Evolutionary conservation across 192 early-diverging fungal genomes (phyloP).

Genomic region (Radiomyces spectabilis): DNA sequence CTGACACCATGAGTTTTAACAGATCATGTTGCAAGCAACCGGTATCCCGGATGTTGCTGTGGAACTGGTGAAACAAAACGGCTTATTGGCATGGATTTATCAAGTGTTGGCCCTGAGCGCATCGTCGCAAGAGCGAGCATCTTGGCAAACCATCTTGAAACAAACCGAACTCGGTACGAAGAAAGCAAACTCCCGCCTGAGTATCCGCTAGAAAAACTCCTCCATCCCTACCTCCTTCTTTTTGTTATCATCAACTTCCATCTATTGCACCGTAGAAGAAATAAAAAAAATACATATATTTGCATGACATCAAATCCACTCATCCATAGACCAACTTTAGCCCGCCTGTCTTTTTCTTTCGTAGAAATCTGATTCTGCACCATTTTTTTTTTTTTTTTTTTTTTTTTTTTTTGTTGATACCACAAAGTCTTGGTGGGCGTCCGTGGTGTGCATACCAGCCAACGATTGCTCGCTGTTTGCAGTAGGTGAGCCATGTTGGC

Average conservation of each 20-base stretch:
- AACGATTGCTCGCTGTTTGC: no score
- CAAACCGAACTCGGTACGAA: neutral
- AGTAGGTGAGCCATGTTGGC: no score
- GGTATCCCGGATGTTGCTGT: neutral
- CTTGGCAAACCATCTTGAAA: neutral
- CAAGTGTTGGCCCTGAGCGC: slow-evolving; percentile 11
- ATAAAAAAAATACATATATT: neutral
- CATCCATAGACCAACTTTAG: no score
- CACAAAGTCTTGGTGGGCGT: no score
- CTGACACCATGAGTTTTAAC: neutral
- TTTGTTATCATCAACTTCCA: neutral
- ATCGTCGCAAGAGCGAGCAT: neutral
- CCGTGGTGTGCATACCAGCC: no score
- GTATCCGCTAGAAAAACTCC: neutral
- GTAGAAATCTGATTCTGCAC: no score
- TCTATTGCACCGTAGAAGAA: neutral
- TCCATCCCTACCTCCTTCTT: neutral
- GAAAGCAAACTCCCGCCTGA: neutral
- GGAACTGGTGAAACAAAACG: slow-evolving; percentile 7
- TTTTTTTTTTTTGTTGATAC: no score
- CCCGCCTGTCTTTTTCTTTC: no score
- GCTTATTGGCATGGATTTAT: slow-evolving; percentile 17
- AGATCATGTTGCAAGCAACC: slow-evolving; percentile 12
- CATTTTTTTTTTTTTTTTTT: no score
- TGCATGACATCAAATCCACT: neutral